phyloP scores from a whole-genome alignment of 257 asterid species.

The Thymus mandschuricus region DNA sequence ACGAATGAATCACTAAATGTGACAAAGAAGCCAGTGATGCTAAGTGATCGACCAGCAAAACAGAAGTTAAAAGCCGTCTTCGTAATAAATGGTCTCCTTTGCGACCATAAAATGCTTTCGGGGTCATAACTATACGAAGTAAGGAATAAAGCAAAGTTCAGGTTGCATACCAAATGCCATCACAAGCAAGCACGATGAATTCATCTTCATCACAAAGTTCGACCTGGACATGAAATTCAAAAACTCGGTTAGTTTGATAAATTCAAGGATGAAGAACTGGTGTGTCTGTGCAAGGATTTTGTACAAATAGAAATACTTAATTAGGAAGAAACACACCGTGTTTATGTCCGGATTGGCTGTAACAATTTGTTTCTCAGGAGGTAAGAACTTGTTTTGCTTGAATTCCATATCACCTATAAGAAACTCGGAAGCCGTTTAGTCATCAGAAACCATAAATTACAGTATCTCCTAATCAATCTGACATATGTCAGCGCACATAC shows the following conservation, averaged over 20 bases:
- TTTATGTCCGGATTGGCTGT: slow-evolving; percentile 95
- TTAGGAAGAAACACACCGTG: slow-evolving; percentile 51
- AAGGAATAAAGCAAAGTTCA: slow-evolving; percentile 16
- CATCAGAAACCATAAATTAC: slow-evolving; percentile 7
- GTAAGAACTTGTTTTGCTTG: slow-evolving; percentile 94
- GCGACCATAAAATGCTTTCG: slow-evolving; percentile 5
- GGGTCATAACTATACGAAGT: background rate
- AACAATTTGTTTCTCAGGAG: slow-evolving; percentile 88
- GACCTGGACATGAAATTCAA: slow-evolving; percentile 53
- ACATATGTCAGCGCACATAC: too few relatives aligned
- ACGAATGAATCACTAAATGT: background rate
- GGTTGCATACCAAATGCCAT: slow-evolving; percentile 87
- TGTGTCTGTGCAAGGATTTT: background rate
- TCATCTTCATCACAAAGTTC: slow-evolving; percentile 92
- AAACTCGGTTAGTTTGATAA: slow-evolving; percentile 24
- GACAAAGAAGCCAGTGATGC: background rate
- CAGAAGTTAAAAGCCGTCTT: slow-evolving; percentile 3
- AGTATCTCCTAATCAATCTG: background rate
- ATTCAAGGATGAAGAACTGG: slow-evolving; percentile 11
- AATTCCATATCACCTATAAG: slow-evolving; percentile 97
- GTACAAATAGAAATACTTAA: background rate
- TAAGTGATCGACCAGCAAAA: background rate
- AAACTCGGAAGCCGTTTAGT: slow-evolving; percentile 18
- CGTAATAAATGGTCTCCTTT: background rate
- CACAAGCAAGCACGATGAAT: slow-evolving; percentile 93